Evolutionary conservation across 352 stramenopile genomes (phyloP), one percentile per base, ranked within the genome.

Genomic region (Phytophthora litchii): DNA sequence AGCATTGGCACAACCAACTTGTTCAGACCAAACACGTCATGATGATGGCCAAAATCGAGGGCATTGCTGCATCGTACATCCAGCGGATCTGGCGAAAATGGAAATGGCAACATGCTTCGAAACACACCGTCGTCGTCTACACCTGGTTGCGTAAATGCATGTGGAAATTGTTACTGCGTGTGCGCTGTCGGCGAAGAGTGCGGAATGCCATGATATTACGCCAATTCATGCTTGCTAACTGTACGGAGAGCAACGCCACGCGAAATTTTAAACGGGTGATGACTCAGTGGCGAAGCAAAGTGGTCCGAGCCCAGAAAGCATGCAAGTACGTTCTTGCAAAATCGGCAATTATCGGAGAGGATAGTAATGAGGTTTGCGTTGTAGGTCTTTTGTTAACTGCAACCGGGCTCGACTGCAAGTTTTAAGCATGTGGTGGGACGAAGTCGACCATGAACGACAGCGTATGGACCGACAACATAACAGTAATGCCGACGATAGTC

Each of bases 191-290:
- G 17, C 75, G 76, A 10, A 74, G 69, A 29, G 48, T 43, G 12
- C 72, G 68, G 0, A 32, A 69, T 19, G 81, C 74, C 17, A 63
- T 21, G 0, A 9, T 89, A 12, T 29, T 92, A 4, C 80, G 68
- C 21, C 63, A 76, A 23, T 92, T 94, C 48, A 67, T 91, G 57
- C 35, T 88, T 13, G 69, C 88, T 42, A 45, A 90, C 44, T 76
- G 69, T 32, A 74, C 65, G 7, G 79, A 75, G 14, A 91, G 71
- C 29, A 66, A 72, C 21, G 82, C 89, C 53, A 85, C 68, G 2
- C 70, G 77, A 53, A 91, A 90, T 44, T 91, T 93, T 35, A 88
- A 86, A 37, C 68, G 77, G 21, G 77, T 91, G 64, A 91, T 93
- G 84, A 21, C 81, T 36, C 75, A 75, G 41, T 93, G 84, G 84